phyloP scores from a whole-genome alignment of 1,284 basidiomycete genomes.

The Retiboletus fuscus region DNA sequence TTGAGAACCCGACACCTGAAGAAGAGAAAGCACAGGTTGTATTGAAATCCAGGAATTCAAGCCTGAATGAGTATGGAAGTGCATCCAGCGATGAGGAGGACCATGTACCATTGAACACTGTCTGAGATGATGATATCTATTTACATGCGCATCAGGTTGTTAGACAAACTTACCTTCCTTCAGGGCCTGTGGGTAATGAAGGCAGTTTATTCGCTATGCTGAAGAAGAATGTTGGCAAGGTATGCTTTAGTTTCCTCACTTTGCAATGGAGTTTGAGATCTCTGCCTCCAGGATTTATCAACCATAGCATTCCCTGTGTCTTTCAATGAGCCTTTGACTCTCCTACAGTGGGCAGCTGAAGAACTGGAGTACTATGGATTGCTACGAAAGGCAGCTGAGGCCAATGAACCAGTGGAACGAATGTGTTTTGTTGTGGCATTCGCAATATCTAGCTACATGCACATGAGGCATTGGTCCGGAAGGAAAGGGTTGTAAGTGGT shows the following conservation, averaged over 20 bases:
- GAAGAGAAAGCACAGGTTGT: slow-evolving; percentile 59
- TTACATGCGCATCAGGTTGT: slow-evolving; percentile 52
- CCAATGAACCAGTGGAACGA: slow-evolving; percentile 76
- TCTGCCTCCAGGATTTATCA: slow-evolving; percentile 75
- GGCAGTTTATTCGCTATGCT: slow-evolving; percentile 88
- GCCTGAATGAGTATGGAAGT: slow-evolving; percentile 52
- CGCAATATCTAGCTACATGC: slow-evolving; percentile 86
- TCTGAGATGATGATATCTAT: slow-evolving; percentile 30
- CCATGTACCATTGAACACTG: slow-evolving; percentile 19
- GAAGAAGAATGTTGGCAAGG: slow-evolving; percentile 94
- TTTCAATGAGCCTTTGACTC: slow-evolving; percentile 89
- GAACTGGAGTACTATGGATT: slow-evolving; percentile 85
- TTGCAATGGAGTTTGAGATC: slow-evolving; percentile 4
- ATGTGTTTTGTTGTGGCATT: slow-evolving; percentile 85
- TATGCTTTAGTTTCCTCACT: slow-evolving; percentile 45
- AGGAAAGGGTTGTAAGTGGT: slow-evolving; percentile 86
- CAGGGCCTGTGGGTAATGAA: slow-evolving; percentile 80
- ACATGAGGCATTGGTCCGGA: slow-evolving; percentile 81
- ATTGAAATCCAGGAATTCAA: slow-evolving; percentile 57
- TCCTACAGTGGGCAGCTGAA: slow-evolving; percentile 84
- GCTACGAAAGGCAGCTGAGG: slow-evolving; percentile 71
- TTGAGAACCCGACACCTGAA: slow-evolving; percentile 62
- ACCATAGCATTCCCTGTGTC: slow-evolving; percentile 87
- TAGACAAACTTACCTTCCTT: slow-evolving; percentile 75
- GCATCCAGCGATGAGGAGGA: slow-evolving; percentile 58